These are phyloP conservation scores for Echium plantagineum DNA, from an alignment of 257 asterid species.

Conservation along the genomic window DNA sequence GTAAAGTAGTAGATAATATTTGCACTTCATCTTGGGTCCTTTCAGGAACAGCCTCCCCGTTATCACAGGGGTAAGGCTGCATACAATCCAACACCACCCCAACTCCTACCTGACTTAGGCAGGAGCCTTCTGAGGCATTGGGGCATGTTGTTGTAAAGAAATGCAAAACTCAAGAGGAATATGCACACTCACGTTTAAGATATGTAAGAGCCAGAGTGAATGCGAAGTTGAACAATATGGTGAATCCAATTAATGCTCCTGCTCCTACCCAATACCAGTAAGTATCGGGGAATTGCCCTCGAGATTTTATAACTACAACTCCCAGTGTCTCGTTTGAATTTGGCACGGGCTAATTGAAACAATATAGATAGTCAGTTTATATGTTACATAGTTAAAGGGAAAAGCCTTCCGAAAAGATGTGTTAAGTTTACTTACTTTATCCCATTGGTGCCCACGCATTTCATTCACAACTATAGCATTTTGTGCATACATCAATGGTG, in stretches of 20 bases:
- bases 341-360: constrained; percentile 11
- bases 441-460: constrained; percentile 79
- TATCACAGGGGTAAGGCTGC: no score
- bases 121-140: no score
- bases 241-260: constrained; percentile 56
- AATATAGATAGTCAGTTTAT: constrained; percentile 14
- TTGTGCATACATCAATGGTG: constrained; percentile 92
- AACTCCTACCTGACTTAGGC: no score
- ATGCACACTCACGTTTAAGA: constrained; percentile 1
- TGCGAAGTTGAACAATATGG: constrained; percentile 38
- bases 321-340: constrained; percentile 5
- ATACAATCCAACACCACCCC: no score
- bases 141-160: no score
- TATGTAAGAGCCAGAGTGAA: constrained; percentile 35
- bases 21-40: no score
- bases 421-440: constrained; percentile 19
- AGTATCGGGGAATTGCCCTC: constrained; percentile 43
- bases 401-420: constrained; percentile 8
- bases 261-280: constrained; percentile 64
- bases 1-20: no score
- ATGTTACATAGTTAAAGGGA: constrained; percentile 18
- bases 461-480: constrained; percentile 83
- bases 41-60: no score
- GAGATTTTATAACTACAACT: constrained; percentile 36
- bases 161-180: neutral